Evolutionary conservation across 23 red algal species (phyloP), one percentile per base, ranked within the genome.

Genomic region (Rhodosorus marinus): DNA sequence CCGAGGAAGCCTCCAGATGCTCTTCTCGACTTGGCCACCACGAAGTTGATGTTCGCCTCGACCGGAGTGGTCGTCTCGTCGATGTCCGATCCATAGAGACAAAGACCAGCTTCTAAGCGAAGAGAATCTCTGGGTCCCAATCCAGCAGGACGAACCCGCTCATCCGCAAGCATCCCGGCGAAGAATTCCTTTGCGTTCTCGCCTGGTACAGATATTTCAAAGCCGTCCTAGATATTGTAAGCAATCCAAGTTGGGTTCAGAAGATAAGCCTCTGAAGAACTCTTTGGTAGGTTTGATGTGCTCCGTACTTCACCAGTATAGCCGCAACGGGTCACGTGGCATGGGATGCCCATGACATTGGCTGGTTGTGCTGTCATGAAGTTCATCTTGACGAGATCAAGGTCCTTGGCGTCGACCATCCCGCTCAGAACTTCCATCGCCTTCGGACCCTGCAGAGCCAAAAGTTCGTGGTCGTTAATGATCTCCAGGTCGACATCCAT

Each of bases 241-340:
- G n/a, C n/a, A n/a, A n/a, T n/a, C n/a, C n/a, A n/a, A n/a, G n/a
- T n/a, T n/a, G n/a, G n/a, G n/a, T n/a, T n/a, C n/a, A n/a, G n/a
- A n/a, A n/a, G n/a, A n/a, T n/a, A n/a, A n/a, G n/a, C n/a, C n/a
- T n/a, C n/a, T n/a, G n/a, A n/a, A n/a, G n/a, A n/a, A n/a, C n/a
- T n/a, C n/a, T n/a, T n/a, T n/a, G n/a, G n/a, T n/a, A n/a, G n/a
- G n/a, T n/a, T n/a, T n/a, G n/a, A n/a, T n/a, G n/a, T n/a, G n/a
- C n/a, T n/a, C n/a, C n/a, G n/a, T n/a, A n/a, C n/a, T n/a, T 94
- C 87, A 6, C 87, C 87, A 1, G 87, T 94, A 50, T 94, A 94
- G 2, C 87, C 87, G 49, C 87, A 94, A 15, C 87, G 87, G n/a
- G 70, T 83, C 1, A 78, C 71, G 49, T 72, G 65, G 60, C 76